phyloP scores from a whole-genome alignment of 1,284 basidiomycete genomes.

The Bondarzewia mesenterica region DNA sequence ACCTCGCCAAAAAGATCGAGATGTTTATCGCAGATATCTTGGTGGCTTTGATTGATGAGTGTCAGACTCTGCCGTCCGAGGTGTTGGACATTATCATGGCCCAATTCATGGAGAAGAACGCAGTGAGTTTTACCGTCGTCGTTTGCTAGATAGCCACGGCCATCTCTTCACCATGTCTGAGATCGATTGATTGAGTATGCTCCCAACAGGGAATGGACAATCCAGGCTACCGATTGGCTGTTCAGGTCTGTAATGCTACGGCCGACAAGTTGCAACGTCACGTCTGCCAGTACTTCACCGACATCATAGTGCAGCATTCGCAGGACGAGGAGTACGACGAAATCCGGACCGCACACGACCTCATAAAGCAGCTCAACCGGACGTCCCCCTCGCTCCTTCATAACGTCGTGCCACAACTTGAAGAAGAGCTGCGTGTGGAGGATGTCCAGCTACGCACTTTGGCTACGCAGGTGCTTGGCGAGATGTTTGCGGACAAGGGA shows the following conservation, averaged over 20 bases:
- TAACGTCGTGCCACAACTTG: constrained; percentile 89
- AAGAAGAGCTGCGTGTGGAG: constrained; percentile 82
- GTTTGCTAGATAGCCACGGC: no score
- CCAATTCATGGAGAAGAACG: constrained; percentile 77
- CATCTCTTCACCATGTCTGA: no score
- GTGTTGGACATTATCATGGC: constrained; percentile 79
- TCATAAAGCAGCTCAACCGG: constrained; percentile 80
- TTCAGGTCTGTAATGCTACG: constrained; percentile 79
- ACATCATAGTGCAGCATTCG: constrained; percentile 67
- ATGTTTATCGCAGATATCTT: constrained; percentile 87
- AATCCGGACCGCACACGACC: constrained; percentile 71
- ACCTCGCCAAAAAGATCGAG: constrained; percentile 85
- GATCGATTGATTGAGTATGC: background rate
- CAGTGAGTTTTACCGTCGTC: constrained; percentile 34
- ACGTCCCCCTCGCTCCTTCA: constrained; percentile 78
- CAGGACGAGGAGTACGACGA: constrained; percentile 53
- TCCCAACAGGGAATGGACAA: constrained; percentile 55
- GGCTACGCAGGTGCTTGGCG: constrained; percentile 79
- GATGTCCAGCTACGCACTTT: constrained; percentile 67
- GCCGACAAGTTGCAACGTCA: constrained; percentile 86
- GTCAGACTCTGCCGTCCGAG: constrained; percentile 62
- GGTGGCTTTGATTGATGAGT: constrained; percentile 85
- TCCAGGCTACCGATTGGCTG: constrained; percentile 79
- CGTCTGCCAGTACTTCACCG: constrained; percentile 87
- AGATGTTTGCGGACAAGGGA: constrained; percentile 81